These are phyloP conservation scores for Chaetomium sp. DNA, from an alignment of 2,329 filamentous ascomycete species.

Conservation along the genomic window DNA sequence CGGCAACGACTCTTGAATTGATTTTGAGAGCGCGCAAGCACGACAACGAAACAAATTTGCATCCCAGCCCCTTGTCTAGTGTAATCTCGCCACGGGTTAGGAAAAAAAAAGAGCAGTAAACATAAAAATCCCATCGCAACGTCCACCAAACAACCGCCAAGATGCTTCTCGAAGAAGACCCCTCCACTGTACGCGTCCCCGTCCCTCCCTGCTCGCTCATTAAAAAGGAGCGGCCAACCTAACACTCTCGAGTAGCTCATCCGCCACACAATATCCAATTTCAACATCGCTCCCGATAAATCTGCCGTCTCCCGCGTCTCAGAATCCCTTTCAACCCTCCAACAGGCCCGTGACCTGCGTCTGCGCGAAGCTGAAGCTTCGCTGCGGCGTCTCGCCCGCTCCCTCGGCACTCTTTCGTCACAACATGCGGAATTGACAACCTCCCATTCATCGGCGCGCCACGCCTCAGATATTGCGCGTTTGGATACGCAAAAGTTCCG, in stretches of 20 bases:
- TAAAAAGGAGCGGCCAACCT: not conserved
- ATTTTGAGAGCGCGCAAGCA: not conserved
- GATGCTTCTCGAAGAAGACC: constrained; percentile 94
- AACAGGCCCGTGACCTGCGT: constrained; percentile 73
- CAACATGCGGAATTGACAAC: constrained; percentile 72
- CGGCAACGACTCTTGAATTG: not conserved
- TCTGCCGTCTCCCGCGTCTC: constrained; percentile 74
- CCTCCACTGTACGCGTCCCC: constrained; percentile 59
- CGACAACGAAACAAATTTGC: not conserved
- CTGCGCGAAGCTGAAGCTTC: constrained; percentile 62
- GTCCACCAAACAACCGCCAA: constrained; percentile 32
- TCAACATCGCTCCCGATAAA: constrained; percentile 89
- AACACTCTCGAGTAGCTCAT: constrained; percentile 58
- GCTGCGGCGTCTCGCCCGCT: constrained; percentile 56
- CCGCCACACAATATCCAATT: constrained; percentile 84
- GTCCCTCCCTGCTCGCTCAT: not conserved
- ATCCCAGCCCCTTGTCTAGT: not conserved
- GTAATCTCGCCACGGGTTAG: no score
- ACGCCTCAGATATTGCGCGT: constrained; percentile 76
- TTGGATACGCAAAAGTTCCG: constrained; percentile 93
- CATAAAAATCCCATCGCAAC: not conserved
- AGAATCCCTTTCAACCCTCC: constrained; percentile 76
- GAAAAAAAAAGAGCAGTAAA: not conserved
- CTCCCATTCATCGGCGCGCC: constrained; percentile 68
- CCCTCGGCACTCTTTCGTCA: constrained; percentile 64